Conservation (phyloP, 2,329 filamentous ascomycete genomes). For the Sordariomycetes sp. region DNA sequence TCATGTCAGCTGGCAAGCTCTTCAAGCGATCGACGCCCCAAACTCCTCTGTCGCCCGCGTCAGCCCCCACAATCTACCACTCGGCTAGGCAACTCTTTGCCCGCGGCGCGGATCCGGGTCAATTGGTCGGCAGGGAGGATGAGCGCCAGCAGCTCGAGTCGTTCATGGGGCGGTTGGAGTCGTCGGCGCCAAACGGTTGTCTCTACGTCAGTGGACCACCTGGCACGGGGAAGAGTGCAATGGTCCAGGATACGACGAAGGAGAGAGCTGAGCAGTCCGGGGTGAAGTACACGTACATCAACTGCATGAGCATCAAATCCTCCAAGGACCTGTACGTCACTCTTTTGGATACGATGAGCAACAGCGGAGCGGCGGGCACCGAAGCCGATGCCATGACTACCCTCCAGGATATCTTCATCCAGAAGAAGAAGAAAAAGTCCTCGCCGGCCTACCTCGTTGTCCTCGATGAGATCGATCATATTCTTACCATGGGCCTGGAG, state of each 20-base stretch:
- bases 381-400: slow-evolving; percentile 55
- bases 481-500: slow-evolving; percentile 78
- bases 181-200: slow-evolving; percentile 56
- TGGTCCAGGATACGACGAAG: slow-evolving; percentile 68
- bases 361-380: slow-evolving; percentile 25
- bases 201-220: slow-evolving; percentile 93
- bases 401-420: slow-evolving; percentile 59
- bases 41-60: slow-evolving; percentile 57
- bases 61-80: slow-evolving; percentile 69
- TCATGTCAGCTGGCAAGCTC: slow-evolving; percentile 62
- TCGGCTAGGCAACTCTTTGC: slow-evolving; percentile 78
- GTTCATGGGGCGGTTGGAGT: slow-evolving; percentile 56
- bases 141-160: slow-evolving; percentile 48
- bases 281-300: slow-evolving; percentile 68
- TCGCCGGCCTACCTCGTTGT: slow-evolving; percentile 63
- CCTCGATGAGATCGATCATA: slow-evolving; percentile 89
- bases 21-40: slow-evolving; percentile 69
- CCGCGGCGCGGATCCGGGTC: slow-evolving; percentile 59
- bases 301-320: slow-evolving; percentile 93
- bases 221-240: slow-evolving; percentile 91
- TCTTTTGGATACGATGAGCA: slow-evolving; percentile 55
- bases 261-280: slow-evolving; percentile 35
- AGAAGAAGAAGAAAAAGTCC: slow-evolving; percentile 42
- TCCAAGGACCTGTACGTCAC: slow-evolving; percentile 76
- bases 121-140: slow-evolving; percentile 65